Evolutionary conservation across 2,329 filamentous ascomycete genomes (phyloP), one percentile per base, ranked within the genome.

Genomic region (Gremmenia infestans): DNA sequence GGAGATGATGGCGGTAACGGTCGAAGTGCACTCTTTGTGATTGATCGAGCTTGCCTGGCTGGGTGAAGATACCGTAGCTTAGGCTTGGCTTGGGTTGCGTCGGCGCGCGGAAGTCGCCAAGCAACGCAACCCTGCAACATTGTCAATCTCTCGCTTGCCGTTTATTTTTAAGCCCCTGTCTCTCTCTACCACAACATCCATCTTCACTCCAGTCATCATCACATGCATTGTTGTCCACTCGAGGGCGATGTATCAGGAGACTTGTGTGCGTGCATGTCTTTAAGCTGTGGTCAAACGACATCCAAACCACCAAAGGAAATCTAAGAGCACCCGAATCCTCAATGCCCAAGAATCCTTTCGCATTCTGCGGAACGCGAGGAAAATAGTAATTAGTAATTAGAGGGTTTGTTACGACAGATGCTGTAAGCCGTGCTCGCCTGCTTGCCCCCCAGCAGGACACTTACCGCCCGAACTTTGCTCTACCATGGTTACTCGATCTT

Each of bases 21-120:
- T 5, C 12, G 36, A 11, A 11, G 42, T 17, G 49, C 48, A 17
- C 14, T 17, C 17, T 46, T 45, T 37, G 52, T 19, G 40, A 52
- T 57, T 47, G 58, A 60, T 57, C 48, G 58, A 60, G 53, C 58
- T 56, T 61, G 56, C 59, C 56, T 52, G 42, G 37, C 40, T 36
- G 17, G 19, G 49, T 14, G 15, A 12, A 35, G 40, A 35, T 58
- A 39, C 23, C 50, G n/a, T 36, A n/a, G 48, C n/a, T 51, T 51
- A 35, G 25, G 19, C 22, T 46, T 36, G 9, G 48, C n/a, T 51
- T 51, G 43, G 25, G 19, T 36, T 46, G n/a, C 50, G 50, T 52
- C 28, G 50, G 39, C 3, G 36, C 39, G 54, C 59, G 52, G 52
- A 52, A 49, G 48, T 49, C 40, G 47, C 40, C 51, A 48, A 53